phyloP scores from a whole-genome alignment of 73 alveolate genomes.

The Loxodes magnus region DNA sequence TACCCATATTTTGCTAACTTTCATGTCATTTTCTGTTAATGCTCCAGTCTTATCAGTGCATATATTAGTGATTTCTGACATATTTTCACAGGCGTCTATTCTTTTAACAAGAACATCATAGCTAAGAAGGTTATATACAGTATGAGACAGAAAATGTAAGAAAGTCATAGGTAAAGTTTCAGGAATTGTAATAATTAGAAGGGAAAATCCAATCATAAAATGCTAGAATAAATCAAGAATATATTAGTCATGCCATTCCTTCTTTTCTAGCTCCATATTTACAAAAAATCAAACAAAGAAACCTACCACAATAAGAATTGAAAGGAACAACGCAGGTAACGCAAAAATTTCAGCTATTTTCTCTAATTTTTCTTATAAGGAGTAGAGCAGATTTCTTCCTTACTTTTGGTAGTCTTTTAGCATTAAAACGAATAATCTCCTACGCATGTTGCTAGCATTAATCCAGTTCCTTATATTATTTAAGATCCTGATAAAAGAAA shows the following conservation, averaged over 20 bases:
- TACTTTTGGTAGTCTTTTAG: too few species aligned
- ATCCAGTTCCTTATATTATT: too few species aligned
- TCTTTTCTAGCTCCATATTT: too few species aligned
- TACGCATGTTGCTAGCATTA: too few species aligned
- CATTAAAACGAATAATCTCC: too few species aligned
- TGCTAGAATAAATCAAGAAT: background rate
- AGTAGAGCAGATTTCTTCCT: too few species aligned
- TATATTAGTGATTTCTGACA: constrained; percentile 20
- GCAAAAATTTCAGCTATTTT: too few species aligned
- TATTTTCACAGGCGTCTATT: constrained; percentile 5
- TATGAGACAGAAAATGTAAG: background rate
- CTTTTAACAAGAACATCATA: background rate
- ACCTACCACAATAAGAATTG: too few species aligned
- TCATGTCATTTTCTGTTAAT: constrained; percentile 26
- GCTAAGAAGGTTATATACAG: background rate
- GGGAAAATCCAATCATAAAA: background rate
- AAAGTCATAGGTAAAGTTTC: background rate
- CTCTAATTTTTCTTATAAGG: too few species aligned
- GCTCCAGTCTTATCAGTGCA: constrained; percentile 36
- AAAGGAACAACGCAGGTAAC: too few species aligned
- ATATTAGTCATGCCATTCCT: background rate
- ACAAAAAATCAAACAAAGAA: too few species aligned
- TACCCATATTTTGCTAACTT: constrained; percentile 6
- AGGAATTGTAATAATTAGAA: background rate
- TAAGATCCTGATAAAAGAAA: too few species aligned